Evolutionary conservation across 179 eudicot species (phyloP).

Genomic region (Silene coronaria): DNA sequence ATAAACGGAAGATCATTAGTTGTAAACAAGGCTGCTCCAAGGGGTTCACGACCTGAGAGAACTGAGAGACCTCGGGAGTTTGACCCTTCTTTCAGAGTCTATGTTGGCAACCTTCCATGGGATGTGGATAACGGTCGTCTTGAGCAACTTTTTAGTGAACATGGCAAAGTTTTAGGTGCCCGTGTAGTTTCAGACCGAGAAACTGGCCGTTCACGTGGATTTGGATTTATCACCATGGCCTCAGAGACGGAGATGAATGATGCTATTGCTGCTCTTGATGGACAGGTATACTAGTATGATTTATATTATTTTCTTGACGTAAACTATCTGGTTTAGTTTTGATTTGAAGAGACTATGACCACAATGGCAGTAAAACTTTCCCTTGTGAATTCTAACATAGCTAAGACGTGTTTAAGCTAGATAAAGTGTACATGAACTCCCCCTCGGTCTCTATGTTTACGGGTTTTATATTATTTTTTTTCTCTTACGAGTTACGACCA

Average conservation of each 20-base stretch:
- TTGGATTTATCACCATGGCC: constrained; percentile 85
- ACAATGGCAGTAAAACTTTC: too few species aligned
- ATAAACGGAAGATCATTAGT: constrained; percentile 64
- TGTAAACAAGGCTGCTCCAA: constrained; percentile 91
- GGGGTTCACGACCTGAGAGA: constrained; percentile 48
- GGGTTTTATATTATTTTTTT: too few species aligned
- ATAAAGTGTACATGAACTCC: too few species aligned
- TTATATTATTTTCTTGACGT: background rate
- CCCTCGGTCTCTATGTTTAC: too few species aligned
- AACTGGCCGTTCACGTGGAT: constrained; percentile 82
- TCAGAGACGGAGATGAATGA: constrained; percentile 71
- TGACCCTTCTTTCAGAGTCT: constrained; percentile 48
- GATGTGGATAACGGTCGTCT: constrained; percentile 66
- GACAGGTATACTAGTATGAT: constrained; percentile 50
- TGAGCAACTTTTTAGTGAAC: constrained; percentile 75
- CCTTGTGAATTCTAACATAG: too few species aligned
- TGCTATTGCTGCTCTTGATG: constrained; percentile 80
- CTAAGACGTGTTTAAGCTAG: too few species aligned
- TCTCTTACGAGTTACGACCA: too few species aligned
- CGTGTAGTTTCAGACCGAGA: constrained; percentile 78
- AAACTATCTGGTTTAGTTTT: too few species aligned
- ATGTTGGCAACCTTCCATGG: constrained; percentile 97
- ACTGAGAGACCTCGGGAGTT: constrained; percentile 44
- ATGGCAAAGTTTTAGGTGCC: constrained; percentile 67
- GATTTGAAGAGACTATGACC: too few species aligned